phyloP scores from a whole-genome alignment of 192 early-diverging fungal genomes.

The Backusella circina region DNA sequence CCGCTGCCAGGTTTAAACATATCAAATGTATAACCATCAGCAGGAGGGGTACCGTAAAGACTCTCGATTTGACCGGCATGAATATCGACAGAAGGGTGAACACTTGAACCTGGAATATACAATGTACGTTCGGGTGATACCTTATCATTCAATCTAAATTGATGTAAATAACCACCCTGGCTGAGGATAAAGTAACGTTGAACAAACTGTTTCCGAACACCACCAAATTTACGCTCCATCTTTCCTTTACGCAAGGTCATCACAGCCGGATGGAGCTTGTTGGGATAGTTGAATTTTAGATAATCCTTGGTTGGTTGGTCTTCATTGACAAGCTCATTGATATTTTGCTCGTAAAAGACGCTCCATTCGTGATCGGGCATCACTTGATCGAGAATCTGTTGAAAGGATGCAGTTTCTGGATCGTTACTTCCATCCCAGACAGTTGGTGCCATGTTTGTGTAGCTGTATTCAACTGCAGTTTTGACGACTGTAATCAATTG shows the following conservation, averaged over 20 bases:
- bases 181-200: slow-evolving; percentile 45
- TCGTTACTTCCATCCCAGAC: slow-evolving; percentile 15
- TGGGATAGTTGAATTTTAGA: slow-evolving; percentile 37
- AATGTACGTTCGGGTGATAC: slow-evolving; percentile 38
- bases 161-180: slow-evolving; percentile 40
- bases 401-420: slow-evolving; percentile 18
- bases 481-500: slow-evolving; percentile 13
- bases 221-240: slow-evolving; percentile 30
- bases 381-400: background rate
- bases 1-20: background rate
- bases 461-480: slow-evolving; percentile 17
- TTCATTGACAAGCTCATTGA: slow-evolving; percentile 38
- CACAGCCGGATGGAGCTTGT: slow-evolving; percentile 36
- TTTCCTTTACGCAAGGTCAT: slow-evolving; percentile 36
- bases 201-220: slow-evolving; percentile 40
- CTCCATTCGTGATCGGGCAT: slow-evolving; percentile 39
- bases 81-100: slow-evolving; percentile 26
- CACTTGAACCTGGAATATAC: slow-evolving; percentile 32
- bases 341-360: slow-evolving; percentile 29
- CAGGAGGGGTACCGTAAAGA: background rate
- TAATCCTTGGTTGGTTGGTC: slow-evolving; percentile 25
- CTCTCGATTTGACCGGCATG: background rate
- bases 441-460: background rate
- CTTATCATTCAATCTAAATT: slow-evolving; percentile 28
- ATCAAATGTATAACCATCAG: slow-evolving; percentile 13